phyloP scores from a whole-genome alignment of 805 yeast species.

The Nakazawaea ernobii region DNA sequence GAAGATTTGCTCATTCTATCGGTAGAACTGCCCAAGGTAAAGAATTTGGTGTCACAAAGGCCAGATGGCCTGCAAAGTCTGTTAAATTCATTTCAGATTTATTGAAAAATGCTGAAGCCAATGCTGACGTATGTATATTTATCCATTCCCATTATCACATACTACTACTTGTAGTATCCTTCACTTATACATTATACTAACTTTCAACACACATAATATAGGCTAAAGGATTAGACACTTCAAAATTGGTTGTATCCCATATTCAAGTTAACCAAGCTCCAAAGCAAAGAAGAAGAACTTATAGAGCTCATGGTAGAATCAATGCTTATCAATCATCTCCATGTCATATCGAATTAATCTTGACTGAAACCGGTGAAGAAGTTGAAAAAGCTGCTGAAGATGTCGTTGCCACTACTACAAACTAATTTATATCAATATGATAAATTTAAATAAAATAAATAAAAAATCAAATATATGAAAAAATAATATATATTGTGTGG shows the following conservation, averaged over 20 bases:
- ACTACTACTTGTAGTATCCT: too few species aligned
- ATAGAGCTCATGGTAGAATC: conserved; percentile 99
- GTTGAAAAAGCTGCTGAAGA: conserved; percentile 86
- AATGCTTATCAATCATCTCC: conserved; percentile 99
- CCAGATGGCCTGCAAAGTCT: conserved; percentile 99
- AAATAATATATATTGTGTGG: not conserved
- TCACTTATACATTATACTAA: too few species aligned
- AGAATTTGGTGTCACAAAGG: conserved; percentile 99
- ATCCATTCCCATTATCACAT: conserved; percentile 9
- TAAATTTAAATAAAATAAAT: not conserved
- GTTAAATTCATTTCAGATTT: conserved; percentile 93
- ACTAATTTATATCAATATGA: not conserved
- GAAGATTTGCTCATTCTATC: conserved; percentile 93
- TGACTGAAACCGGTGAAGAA: conserved; percentile 92
- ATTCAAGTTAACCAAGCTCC: conserved; percentile 99
- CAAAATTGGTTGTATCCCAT: conserved; percentile 92
- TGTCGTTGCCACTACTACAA: conserved; percentile 10
- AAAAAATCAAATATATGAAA: conserved; percentile 11
- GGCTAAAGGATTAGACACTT: conserved; percentile 95
- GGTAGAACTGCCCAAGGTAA: conserved; percentile 99
- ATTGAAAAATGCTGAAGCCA: conserved; percentile 95
- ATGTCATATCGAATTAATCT: conserved; percentile 96
- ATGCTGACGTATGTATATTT: conserved; percentile 88
- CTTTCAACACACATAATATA: conserved; percentile 18
- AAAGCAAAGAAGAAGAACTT: conserved; percentile 99